Evolutionary conservation across 139 green algal species (phyloP), one percentile per base, ranked within the genome.

Genomic region (Coelastrella sp.): DNA sequence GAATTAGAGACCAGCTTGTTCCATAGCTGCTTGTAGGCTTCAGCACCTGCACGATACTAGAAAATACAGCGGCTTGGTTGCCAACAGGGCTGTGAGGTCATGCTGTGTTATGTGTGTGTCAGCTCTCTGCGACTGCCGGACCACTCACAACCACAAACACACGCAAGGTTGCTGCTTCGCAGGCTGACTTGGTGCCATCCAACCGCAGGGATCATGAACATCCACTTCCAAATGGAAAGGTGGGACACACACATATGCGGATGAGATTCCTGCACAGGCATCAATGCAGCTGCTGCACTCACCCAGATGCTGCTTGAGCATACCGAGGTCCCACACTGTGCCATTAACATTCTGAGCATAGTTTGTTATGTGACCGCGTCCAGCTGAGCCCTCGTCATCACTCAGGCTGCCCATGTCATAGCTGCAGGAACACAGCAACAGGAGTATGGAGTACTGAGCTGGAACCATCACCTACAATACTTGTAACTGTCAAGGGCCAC

Each of bases 291-390:
- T 11, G 6, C 54, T 14, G 77, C 68, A 65, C 83, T 80, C 83
- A 93, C 94, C 94, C 61, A 96, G 73, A 85, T 95, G 92, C 57
- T 92, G 19, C 85, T 92, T 61, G n/a, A 95, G 92, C 85, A 90
- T 87, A 14, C 76, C 7, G 22, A 96, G 91, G 81, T 91, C 74
- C 94, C 94, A 95, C n/a, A 96, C 94, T 0, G 73, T 92, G 11
- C 94, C 94, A 84, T 95, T 88, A 66, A 93, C 84, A 77, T 95
- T 96, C 86, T 93, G 91, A 0, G 94, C 94, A 68, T 96, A 96
- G 92, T 96, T 96, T 75, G 94, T 96, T 16, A 96, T 85, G 85
- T 96, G 94, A 11, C 92, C 92, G 7, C 92, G 87, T 7, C 66
- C 94, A 54, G 94, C 89, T 13, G 83, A 83, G 6, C 91, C 90